Percentiles rank a stretch among this genome's conserved stretches.
Evolutionary conservation across 768 basidiomycete genomes (phyloP).

Genomic region (Mrakia hoshinonis): DNA sequence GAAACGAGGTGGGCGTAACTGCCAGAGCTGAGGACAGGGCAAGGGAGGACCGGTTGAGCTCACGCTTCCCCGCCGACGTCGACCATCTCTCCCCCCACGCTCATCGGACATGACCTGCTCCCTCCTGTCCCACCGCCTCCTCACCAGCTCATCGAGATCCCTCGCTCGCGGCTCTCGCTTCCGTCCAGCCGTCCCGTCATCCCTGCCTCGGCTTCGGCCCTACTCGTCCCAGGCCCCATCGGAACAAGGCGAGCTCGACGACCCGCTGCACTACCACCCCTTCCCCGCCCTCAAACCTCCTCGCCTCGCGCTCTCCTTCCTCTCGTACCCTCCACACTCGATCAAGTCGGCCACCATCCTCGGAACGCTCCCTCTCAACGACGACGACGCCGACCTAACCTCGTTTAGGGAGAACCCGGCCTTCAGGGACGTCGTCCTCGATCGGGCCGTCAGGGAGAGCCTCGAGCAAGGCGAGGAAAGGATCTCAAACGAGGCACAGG

Average conservation of each 20-base stretch:
- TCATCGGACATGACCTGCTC: background rate
- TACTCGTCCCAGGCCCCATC: constrained; percentile 2
- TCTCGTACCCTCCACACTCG: constrained; percentile 5
- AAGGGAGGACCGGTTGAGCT: no score
- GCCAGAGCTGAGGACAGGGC: no score
- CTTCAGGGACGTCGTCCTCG: background rate
- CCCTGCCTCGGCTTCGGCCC: background rate
- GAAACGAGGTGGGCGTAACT: no score
- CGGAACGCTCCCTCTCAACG: constrained; percentile 17
- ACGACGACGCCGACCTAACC: background rate
- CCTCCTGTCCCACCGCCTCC: background rate
- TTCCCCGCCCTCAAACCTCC: constrained; percentile 11
- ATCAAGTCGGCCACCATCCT: constrained; percentile 5
- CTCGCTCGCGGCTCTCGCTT: no score
- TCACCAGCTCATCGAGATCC: background rate
- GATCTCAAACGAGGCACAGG: constrained; percentile 17
- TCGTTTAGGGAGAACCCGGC: constrained; percentile 21
- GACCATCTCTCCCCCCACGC: background rate
- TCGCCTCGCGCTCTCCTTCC: constrained; percentile 20
- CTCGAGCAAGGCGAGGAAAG: constrained; percentile 21
- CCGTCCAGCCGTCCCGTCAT: background rate
- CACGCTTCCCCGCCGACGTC: background rate
- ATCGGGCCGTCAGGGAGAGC: constrained; percentile 11
- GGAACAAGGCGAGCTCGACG: background rate
- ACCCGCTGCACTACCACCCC: constrained; percentile 23